Base-by-base conservation (phyloP, 2,329 filamentous ascomycete species). In the Fusarium ambrosium region DNA sequence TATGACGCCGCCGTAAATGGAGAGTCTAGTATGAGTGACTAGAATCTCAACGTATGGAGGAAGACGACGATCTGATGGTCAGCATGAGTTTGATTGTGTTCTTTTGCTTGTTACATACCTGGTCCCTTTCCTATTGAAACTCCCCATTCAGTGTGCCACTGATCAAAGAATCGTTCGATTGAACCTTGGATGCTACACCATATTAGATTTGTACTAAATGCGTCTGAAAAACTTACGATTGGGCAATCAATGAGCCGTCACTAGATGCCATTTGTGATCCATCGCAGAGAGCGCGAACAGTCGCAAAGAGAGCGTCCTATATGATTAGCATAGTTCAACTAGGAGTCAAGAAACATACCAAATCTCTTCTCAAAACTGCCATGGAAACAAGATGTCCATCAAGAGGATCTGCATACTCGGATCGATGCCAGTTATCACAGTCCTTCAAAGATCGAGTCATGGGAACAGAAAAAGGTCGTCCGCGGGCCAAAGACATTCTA, bases 21-120 rank as follows among this genome's bases (percentile, higher is more conserved):
- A 94, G 2, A 94, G 85, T 29, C 92, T 89, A 2, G 92, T 94
- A 74, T 94, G 92, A 0, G 90, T 92, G 43, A 93, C 91, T 4
- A 94, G 85, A 62, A 94, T 94, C 68, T 94, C 92, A 29, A 94
- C 92, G 71, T 94, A 94, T 0, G 92, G 92, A 0, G 92, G 92
- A 1, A 94, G 86, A 2, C 86, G 86, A 18, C 86, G 85, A 62
- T 90, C 87, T 86, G 1, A 27, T 4, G 68, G 77, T 68, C 13
- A 70, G 73, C 24, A 3, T 32, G 18, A 2, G 37, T 10, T 4
- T 1, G 6, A 3, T 7, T n/a, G 4, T 39, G 9, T 0, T 22
- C 10, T 2, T n/a, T 3, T 11, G 18, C 20, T n/a, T 24, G 36
- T 0, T 0, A n/a, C 55, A 77, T 81, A 88, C 88, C 84, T 72